Conservation (phyloP, 2,329 filamentous ascomycete species). For the Xylariaceae sp. region DNA sequence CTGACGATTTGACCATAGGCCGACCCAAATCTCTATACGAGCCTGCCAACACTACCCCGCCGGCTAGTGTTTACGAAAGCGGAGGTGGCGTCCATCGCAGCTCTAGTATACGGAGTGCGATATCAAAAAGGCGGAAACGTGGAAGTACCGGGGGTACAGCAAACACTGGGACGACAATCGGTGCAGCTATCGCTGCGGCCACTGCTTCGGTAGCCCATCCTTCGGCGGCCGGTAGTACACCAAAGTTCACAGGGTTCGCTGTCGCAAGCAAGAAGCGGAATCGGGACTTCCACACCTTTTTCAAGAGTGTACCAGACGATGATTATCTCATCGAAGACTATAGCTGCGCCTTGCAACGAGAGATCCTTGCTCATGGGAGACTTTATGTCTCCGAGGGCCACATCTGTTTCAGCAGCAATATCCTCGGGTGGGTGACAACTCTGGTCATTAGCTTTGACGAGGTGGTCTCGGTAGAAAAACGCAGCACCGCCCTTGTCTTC, state of each 20-base stretch:
- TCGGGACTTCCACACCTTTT: constrained; percentile 87
- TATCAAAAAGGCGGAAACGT: constrained; percentile 66
- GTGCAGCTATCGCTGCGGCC: constrained; percentile 68
- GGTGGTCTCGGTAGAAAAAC: constrained; percentile 94
- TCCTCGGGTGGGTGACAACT: constrained; percentile 96
- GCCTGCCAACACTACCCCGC: constrained; percentile 53
- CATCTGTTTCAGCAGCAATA: constrained; percentile 98
- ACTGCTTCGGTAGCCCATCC: constrained; percentile 68
- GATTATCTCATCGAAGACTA: constrained; percentile 99
- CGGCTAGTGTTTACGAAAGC: constrained; percentile 63
- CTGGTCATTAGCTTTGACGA: constrained; percentile 98
- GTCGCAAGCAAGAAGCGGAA: constrained; percentile 96
- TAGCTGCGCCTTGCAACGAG: constrained; percentile 90
- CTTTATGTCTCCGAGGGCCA: constrained; percentile 97
- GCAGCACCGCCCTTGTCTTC: constrained; percentile 91
- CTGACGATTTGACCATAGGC: constrained; percentile 36
- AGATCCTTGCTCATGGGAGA: constrained; percentile 90
- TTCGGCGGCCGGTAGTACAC: constrained; percentile 54
- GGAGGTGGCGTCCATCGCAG: constrained; percentile 57
- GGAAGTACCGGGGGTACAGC: constrained; percentile 73
- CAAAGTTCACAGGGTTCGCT: constrained; percentile 89
- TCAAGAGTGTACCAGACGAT: constrained; percentile 95
- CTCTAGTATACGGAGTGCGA: constrained; percentile 64
- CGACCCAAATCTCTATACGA: constrained; percentile 53
- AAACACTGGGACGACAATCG: constrained; percentile 63